Evolutionary conservation across 306 rosid species (phyloP), one percentile per base, ranked within the genome.

Genomic region (Cucumis melo): DNA sequence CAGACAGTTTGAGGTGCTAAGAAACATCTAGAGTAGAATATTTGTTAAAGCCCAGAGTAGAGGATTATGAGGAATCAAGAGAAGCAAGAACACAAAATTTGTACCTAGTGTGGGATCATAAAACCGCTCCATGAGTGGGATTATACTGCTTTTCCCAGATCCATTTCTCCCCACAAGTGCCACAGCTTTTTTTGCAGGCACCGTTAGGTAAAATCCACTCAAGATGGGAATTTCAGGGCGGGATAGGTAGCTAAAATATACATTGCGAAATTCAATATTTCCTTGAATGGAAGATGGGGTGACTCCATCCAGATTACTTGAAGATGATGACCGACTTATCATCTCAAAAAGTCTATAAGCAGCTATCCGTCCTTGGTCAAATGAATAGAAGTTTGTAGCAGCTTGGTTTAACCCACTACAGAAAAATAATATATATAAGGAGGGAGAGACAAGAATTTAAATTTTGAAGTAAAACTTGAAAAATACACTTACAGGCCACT

Each of bases 81-180:
- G 53, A 65, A 50, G 56, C 23, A 54, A 71, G 20, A 51, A 48
- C 68, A 55, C 13, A 48, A 82, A 21, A 17, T 46, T 10, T 55
- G 68, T 82, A 95, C 99, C 99, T 87, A 95, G 85, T 73, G 99
- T 95, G 76, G 99, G 99, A 84, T 95, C 98, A 81, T 95, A 95
- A 84, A 95, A 95, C 81, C 98, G 88, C 88, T 95, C 99, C 99
- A 95, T 95, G 56, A 95, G 98, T 75, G 99, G 99, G 82, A 95
- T 92, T 80, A 95, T 95, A 83, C 99, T 95, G 81, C 99, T 95
- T 81, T 95, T 95, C 74, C 99, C 99, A 76, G 99, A 95, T 72
- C 99, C 99, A 87, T 92, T 95, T 84, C 97, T 89, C 79, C 99
- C 99, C 51, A 95, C 99, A 73, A 95, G 99, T 74, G 99, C 99